Base-by-base conservation (phyloP, 305 asterid genomes). In the Fraxinus baroniana region DNA sequence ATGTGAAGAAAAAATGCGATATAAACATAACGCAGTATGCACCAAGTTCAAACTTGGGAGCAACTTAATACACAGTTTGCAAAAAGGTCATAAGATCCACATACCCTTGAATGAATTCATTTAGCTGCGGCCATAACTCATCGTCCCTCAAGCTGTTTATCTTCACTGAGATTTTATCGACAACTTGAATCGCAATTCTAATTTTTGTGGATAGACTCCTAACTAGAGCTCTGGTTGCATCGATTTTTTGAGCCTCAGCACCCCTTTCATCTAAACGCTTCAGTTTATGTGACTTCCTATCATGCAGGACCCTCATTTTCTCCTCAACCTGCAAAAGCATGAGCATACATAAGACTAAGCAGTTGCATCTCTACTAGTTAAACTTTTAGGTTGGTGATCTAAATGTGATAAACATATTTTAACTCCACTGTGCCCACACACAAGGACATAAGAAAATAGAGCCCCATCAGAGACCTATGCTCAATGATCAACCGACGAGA, bases 111-210 rank as follows among this genome's bases (percentile, higher is more conserved):
- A 94, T 91, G 83, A 93, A 89, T 79, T 89, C 95, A 84, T 90
- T 92, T 66, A 95, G 91, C 87, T 91, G 98, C 5, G 98, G 99
- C 99, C 99, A 95, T 83, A 94, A 84, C 73, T 94, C 99, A 62
- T 93, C 94, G 66, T 95, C 99, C 84, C 99, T 92, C 91, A 94
- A 84, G 78, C 35, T 86, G 87, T 93, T 93, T 85, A 95, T 94
- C 91, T 87, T 94, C 89, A 88, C 97, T 15, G 99, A 95, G 75
- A 95, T 93, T 88, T 90, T 94, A 89, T 95, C 99, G 71, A 94
- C 99, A 37, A 93, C 94, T 89, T 95, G 98, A 86, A 95, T 95
- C 7, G 98, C 95, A 74, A 95, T 92, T 88, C 90, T 88, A 39
- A 95, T 94, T 86, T 92, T 94, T 60, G 99, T 92, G 78, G 99